phyloP scores from a whole-genome alignment of 805 yeast genomes.

The Jamesozyma jinghongensis region DNA sequence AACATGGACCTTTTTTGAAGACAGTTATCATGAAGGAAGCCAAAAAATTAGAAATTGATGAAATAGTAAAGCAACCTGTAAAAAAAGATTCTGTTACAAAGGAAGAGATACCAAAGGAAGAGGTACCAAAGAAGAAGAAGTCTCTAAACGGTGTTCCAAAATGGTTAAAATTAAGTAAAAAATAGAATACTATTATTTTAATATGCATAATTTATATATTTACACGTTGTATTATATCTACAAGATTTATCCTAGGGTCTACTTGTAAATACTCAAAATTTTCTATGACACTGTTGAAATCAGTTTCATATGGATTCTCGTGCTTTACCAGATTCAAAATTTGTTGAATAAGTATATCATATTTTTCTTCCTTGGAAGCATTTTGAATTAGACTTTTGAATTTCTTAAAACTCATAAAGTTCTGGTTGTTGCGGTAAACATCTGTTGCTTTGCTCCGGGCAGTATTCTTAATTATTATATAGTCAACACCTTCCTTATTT shows the following conservation, averaged over 20 bases:
- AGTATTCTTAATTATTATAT: no score
- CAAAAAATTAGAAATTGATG: slow-evolving; percentile 4
- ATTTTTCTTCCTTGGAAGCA: slow-evolving; percentile 1
- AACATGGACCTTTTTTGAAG: slow-evolving; percentile 25
- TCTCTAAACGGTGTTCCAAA: slow-evolving; percentile 29
- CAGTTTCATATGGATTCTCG: slow-evolving; percentile 11
- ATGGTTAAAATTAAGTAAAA: slow-evolving; percentile 35
- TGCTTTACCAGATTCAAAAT: slow-evolving; percentile 10
- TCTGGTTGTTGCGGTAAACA: no score
- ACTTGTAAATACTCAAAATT: slow-evolving; percentile 11
- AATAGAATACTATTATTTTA: slow-evolving; percentile 10
- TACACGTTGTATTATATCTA: slow-evolving; percentile 3
- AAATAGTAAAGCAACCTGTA: slow-evolving; percentile 2
- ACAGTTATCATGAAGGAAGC: slow-evolving; percentile 26
- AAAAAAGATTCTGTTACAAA: background rate
- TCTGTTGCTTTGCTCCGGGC: no score
- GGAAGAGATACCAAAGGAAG: slow-evolving; percentile 1
- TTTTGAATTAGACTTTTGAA: background rate
- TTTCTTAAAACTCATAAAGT: background rate
- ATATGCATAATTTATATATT: slow-evolving; percentile 2
- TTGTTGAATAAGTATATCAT: slow-evolving; percentile 6
- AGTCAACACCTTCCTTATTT: background rate
- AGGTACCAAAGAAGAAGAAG: slow-evolving; percentile 2
- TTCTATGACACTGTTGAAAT: slow-evolving; percentile 9
- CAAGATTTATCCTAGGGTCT: slow-evolving; percentile 1